Evolutionary conservation across 2,329 filamentous ascomycete species (phyloP), one percentile per base, ranked within the genome.

Genomic region (Colletotrichum abscissum): DNA sequence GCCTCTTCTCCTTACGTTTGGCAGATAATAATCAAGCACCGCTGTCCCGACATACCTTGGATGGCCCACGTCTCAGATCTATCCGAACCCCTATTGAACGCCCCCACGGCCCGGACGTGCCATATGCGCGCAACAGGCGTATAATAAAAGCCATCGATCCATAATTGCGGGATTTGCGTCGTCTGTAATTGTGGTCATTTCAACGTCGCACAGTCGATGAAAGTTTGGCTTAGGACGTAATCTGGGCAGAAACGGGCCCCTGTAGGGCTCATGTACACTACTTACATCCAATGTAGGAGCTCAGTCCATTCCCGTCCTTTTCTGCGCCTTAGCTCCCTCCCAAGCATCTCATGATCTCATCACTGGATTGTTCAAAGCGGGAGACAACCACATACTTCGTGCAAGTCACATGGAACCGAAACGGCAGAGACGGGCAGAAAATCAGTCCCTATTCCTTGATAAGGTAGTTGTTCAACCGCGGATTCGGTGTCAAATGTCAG

Each of bases 61-160:
- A 19, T 42, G 35, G 38, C 30, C 52, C 55, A 60, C 28, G 70
- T 73, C 70, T 70, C 46, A 69, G 66, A 65, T 64, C 59, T 59
- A 64, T 59, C 56, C 59, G 55, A 73, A 52, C 70, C 66, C 70
- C 70, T 73, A 73, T 64, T 65, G 33, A 69, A 38, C 46, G 49
- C 54, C 22, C 24, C 26, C 38, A 49, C 28, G 46, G 26, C 22
- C 35, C 12, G 42, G 22, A 46, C 70, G 55, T 56, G 54, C 19
- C 26, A 35, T 14, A 52, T 69, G n/a, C 46, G 46, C 30, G 22
- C 28, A 63, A 59, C 30, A 49, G 57, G 30, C 30, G 28, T 55
- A 57, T 60, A 59, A 63, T 52, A 28, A 63, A 65, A 64, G 49
- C 16, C 24, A 30, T 42, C 49, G 55, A 64, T 62, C 56, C 42